phyloP scores from a whole-genome alignment of 225 moss, liverwort and hornwort genomes.

The Antitrichia curtipendula region DNA sequence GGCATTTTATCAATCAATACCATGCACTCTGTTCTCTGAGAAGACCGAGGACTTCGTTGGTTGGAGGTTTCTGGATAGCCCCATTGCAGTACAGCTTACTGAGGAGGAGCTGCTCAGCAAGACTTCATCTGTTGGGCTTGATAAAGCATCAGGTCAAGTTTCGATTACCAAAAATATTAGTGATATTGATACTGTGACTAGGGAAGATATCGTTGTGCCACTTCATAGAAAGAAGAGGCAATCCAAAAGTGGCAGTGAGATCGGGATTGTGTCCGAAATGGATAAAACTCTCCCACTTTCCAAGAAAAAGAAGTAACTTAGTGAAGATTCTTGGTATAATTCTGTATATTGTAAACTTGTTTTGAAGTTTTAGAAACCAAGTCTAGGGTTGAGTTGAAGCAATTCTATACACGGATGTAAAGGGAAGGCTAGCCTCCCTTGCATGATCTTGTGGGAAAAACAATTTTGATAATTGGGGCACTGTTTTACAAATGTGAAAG shows the following conservation, averaged over 20 bases:
- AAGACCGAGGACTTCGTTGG: constrained; percentile 44
- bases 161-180: neutral
- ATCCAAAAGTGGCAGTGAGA: neutral
- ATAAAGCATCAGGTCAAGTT: neutral
- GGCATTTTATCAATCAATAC: constrained; percentile 66
- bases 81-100: neutral
- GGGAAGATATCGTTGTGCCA: neutral
- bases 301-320: neutral
- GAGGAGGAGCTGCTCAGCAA: neutral
- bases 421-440: neutral
- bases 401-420: neutral
- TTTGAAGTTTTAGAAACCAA: neutral
- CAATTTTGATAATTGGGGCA: neutral
- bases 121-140: neutral
- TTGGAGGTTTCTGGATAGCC: constrained; percentile 48
- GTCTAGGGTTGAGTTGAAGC: neutral
- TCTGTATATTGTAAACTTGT: neutral
- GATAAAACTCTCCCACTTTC: neutral
- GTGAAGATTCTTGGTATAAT: neutral
- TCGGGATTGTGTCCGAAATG: neutral
- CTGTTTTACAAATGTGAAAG: neutral
- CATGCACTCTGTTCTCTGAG: constrained; percentile 55
- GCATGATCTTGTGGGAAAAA: neutral
- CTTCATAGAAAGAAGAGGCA: constrained; percentile 2
- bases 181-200: neutral